These are phyloP conservation scores for Stagonosporopsis chrysanthemi DNA, from an alignment of 2,329 filamentous ascomycete species.

Conservation along the genomic window DNA sequence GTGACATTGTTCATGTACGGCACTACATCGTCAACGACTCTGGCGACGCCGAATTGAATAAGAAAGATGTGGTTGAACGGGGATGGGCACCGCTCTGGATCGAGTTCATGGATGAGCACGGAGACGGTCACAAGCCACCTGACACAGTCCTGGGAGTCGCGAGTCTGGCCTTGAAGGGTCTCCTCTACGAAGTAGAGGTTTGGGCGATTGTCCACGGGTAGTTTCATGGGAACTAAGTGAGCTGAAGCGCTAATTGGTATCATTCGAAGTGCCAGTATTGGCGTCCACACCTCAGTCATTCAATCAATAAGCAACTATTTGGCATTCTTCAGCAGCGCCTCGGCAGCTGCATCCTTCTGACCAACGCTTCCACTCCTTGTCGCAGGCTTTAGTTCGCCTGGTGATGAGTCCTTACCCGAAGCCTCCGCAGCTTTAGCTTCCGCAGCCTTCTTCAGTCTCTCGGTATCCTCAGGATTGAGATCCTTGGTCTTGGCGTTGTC, in stretches of 20 bases:
- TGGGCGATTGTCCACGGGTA: slow-evolving; percentile 38
- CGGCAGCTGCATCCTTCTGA: slow-evolving; percentile 55
- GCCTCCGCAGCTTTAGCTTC: slow-evolving; percentile 56
- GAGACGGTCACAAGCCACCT: slow-evolving; percentile 45
- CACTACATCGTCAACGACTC: slow-evolving; percentile 49
- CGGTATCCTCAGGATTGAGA: slow-evolving; percentile 60
- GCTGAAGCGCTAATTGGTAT: neutral
- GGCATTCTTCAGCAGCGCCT: slow-evolving; percentile 53
- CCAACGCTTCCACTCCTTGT: slow-evolving; percentile 53
- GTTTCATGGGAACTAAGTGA: neutral
- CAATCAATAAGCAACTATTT: slow-evolving; percentile 29
- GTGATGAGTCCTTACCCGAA: slow-evolving; percentile 34
- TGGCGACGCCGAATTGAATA: slow-evolving; percentile 33
- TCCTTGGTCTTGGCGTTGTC: slow-evolving; percentile 78
- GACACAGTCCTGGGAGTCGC: slow-evolving; percentile 49
- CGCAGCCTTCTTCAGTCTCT: slow-evolving; percentile 59
- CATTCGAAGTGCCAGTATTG: neutral
- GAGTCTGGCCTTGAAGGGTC: slow-evolving; percentile 38
- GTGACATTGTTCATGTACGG: slow-evolving; percentile 46
- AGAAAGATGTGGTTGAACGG: slow-evolving; percentile 34
- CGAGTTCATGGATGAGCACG: slow-evolving; percentile 46
- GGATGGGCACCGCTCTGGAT: slow-evolving; percentile 48
- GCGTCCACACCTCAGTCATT: neutral
- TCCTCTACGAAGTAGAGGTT: slow-evolving; percentile 47
- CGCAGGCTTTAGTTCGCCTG: slow-evolving; percentile 46